Evolutionary conservation across 2,329 filamentous ascomycete genomes (phyloP).

Genomic region (Penicillium sp.): DNA sequence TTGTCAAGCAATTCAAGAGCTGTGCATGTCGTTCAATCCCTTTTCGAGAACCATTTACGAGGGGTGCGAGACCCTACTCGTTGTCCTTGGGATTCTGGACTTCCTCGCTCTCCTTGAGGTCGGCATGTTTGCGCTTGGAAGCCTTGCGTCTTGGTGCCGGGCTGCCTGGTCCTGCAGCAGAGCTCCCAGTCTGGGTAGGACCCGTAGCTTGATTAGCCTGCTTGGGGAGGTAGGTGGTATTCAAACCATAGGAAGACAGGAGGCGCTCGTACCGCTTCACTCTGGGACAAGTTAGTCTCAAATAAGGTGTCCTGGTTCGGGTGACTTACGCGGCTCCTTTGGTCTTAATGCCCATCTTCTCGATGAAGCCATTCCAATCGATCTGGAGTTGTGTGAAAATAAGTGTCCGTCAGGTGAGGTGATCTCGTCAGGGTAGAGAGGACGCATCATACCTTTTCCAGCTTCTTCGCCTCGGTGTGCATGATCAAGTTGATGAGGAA

Average conservation of each 20-base stretch:
- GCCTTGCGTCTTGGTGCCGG: neutral
- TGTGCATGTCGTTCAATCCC: neutral
- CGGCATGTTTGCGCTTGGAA: neutral
- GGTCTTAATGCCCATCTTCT: constrained; percentile 1
- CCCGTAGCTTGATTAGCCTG: neutral
- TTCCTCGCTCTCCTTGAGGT: neutral
- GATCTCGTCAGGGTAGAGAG: neutral
- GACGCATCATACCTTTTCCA: neutral
- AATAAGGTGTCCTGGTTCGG: neutral
- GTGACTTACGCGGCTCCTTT: constrained; percentile 9
- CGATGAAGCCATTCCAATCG: neutral
- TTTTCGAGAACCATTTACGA: neutral
- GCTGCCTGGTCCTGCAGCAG: neutral
- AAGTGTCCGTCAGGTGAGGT: neutral
- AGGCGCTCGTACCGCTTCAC: constrained; percentile 4
- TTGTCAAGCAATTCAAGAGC: neutral
- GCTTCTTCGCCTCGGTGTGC: neutral
- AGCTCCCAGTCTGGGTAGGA: neutral
- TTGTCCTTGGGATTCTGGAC: neutral
- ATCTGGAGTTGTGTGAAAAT: neutral
- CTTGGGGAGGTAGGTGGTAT: neutral
- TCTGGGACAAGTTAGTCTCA: neutral
- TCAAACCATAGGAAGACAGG: neutral
- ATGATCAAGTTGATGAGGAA: constrained; percentile 2
- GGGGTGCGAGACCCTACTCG: neutral